phyloP scores from a whole-genome alignment of 495 filamentous ascomycete genomes.

The Aspergillus bertholletiae region DNA sequence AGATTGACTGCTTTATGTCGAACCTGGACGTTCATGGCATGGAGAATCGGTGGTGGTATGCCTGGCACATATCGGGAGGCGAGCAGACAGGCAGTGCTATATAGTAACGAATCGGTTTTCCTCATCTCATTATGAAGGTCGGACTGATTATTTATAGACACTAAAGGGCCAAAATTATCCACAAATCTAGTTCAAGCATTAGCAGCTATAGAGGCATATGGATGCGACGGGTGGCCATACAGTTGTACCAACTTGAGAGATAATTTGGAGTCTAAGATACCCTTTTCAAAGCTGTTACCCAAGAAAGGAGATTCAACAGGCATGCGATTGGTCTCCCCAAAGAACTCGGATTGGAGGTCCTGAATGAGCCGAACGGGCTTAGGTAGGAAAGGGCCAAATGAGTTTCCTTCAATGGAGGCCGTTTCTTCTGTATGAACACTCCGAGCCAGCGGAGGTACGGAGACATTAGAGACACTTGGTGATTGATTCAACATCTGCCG shows the following conservation, averaged over 20 bases:
- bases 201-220: conserved; percentile 2
- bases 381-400: conserved; percentile 20
- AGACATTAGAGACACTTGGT: conserved; percentile 16
- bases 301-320: conserved; percentile 22
- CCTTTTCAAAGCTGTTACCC: conserved; percentile 29
- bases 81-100: conserved; percentile 36
- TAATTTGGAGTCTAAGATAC: conserved; percentile 33
- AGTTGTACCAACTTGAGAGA: conserved; percentile 36
- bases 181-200: conserved; percentile 26
- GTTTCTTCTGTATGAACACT: conserved; percentile 27
- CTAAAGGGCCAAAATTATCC: conserved; percentile 34
- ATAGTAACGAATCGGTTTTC: conserved; percentile 31
- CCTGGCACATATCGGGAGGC: conserved; percentile 40
- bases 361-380: conserved; percentile 36
- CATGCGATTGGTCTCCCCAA: conserved; percentile 25
- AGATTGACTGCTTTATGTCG: conserved; percentile 30
- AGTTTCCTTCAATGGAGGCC: conserved; percentile 14
- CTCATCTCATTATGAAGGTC: conserved; percentile 22
- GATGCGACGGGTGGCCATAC: conserved; percentile 16
- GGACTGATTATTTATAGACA: conserved; percentile 31
- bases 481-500: conserved; percentile 33
- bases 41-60: conserved; percentile 26
- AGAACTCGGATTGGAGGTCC: conserved; percentile 34
- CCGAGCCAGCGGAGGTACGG: conserved; percentile 13
- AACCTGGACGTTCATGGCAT: conserved; percentile 34